A percentile compares a stretch with the other conserved stretches of the same genome.
phyloP scores from a whole-genome alignment of 768 basidiomycete genomes.

The Xerocomellus chrysenteron region DNA sequence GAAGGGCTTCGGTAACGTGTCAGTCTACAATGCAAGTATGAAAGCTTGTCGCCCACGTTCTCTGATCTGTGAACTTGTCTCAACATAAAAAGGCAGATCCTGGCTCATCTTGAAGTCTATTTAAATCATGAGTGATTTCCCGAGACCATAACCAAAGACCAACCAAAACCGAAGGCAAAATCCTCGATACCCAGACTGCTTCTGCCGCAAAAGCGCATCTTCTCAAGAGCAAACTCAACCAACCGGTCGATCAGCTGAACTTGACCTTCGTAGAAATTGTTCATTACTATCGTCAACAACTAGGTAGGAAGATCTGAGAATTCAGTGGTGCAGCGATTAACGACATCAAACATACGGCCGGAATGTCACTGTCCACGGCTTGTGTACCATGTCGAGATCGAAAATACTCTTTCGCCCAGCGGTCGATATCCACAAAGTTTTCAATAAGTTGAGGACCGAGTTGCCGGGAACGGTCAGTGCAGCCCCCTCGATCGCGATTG shows the following conservation, averaged over 20 bases:
- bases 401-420: conserved; percentile 30
- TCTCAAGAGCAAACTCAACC: conserved; percentile 21
- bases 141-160: background rate
- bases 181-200: conserved; percentile 19
- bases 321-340: background rate
- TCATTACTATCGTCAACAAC: conserved; percentile 31
- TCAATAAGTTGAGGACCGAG: conserved; percentile 33
- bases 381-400: conserved; percentile 18
- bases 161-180: conserved; percentile 33
- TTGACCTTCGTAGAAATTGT: conserved; percentile 32
- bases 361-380: conserved; percentile 16
- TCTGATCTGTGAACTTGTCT: conserved; percentile 26
- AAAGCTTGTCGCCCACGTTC: conserved; percentile 20
- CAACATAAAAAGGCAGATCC: conserved; percentile 28
- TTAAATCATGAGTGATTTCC: background rate
- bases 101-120: conserved; percentile 33
- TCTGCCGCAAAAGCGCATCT: conserved; percentile 24
- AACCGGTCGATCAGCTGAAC: conserved; percentile 29
- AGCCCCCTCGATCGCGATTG: conserved; percentile 22
- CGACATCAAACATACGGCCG: conserved; percentile 15
- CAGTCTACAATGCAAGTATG: background rate
- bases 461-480: conserved; percentile 14
- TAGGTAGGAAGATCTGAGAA: conserved; percentile 2
- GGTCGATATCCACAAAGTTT: conserved; percentile 29
- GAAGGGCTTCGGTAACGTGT: conserved; percentile 12